Conservation (phyloP, 1,284 basidiomycete genomes). For the Grifola frondosa region DNA sequence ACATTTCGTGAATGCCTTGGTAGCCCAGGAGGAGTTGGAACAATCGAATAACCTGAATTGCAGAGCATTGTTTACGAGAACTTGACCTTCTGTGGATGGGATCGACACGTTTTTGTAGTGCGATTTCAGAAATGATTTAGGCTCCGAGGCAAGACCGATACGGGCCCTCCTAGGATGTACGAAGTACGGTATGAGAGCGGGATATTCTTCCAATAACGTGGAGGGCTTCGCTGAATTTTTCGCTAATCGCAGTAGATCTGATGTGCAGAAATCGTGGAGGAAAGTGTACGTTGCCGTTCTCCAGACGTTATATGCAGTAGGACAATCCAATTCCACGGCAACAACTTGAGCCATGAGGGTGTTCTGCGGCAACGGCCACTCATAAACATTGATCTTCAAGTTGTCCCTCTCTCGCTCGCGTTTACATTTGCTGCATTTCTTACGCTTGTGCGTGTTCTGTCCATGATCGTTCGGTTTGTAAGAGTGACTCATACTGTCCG, state of each 20-base stretch:
- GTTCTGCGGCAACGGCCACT: conserved; percentile 48
- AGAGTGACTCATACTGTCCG: too few species aligned
- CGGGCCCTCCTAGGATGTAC: conserved; percentile 12
- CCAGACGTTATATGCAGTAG: conserved; percentile 43
- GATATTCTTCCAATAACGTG: too few species aligned
- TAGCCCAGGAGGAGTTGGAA: conserved; percentile 8
- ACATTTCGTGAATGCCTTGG: conserved; percentile 8
- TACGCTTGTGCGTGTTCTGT: too few species aligned
- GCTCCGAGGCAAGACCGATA: conserved; percentile 39
- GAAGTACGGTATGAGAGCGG: too few species aligned
- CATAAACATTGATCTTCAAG: conserved; percentile 40
- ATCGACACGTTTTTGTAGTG: conserved; percentile 36
- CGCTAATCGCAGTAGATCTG: too few species aligned
- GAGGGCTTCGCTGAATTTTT: too few species aligned
- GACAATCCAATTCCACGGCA: conserved; percentile 47
- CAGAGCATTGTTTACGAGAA: conserved; percentile 38
- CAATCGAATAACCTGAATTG: conserved; percentile 23
- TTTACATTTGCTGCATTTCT: conserved; percentile 35
- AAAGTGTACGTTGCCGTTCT: conserved; percentile 41
- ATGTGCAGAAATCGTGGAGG: conserved; percentile 31
- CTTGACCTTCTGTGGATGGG: conserved; percentile 21
- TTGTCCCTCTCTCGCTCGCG: conserved; percentile 16
- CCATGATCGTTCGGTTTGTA: too few species aligned
- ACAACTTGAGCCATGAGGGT: conserved; percentile 25
- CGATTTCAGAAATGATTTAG: conserved; percentile 38